Evolutionary conservation across 257 asterid genomes (phyloP), one percentile per base, ranked within the genome.

Genomic region (Solanum pennellii): DNA sequence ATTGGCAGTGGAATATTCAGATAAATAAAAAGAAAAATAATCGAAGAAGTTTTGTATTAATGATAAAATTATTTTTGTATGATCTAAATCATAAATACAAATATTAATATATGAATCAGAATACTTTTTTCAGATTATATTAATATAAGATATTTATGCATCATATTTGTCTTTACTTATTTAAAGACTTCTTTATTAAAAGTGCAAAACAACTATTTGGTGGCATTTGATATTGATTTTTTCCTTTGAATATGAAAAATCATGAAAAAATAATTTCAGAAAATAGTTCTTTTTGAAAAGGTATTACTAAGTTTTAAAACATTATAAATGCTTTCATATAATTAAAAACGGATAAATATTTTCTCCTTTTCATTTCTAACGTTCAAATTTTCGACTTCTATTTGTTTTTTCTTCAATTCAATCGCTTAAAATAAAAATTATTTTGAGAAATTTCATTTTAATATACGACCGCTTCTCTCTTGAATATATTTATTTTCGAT

Each of bases 21-120:
- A 37, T 77, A 25, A 77, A 77, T 77, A 42, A 44, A n/a, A n/a
- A n/a, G 21, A 52, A 75, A 39, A 18, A 23, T 3, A 21, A 37
- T 39, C 3, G 18, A 6, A 49, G 0, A 0, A 29, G 6, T 14
- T 3, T 25, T 29, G 6, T 0, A 69, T 3, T 0, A 69, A 29
- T 1, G 3, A 3, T 29, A 68, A 68, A 12, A 13, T 12, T 68
- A 68, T 68, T 68, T 47, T 49, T 0, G 6, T 49, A 9, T 49
- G 4, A 49, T 0, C 0, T 49, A 2, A 49, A 16, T n/a, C 0
- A 4, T 4, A 33, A 33, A 33, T 33, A 33, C 1, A 33, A 33
- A 33, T 33, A 4, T 4, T 33, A 33, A 33, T 33, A 4, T 4
- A 33, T 33, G 35, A 33, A 33, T 33, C 1, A 33, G 1, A 33